phyloP scores from a whole-genome alignment of 805 yeast species.

The Tetrapisispora fleetii region DNA sequence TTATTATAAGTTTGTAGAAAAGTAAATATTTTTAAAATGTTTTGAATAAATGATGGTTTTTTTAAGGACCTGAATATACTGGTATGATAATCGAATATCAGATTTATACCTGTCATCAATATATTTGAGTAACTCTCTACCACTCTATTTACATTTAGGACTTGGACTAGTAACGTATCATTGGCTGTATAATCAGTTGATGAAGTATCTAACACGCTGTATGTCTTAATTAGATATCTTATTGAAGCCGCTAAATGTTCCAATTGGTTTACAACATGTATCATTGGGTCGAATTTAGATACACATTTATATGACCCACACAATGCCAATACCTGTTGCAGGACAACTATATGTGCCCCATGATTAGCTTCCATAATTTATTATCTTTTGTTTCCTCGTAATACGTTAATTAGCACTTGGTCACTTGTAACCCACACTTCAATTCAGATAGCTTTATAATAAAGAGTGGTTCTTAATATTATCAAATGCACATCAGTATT shows the following conservation, averaged over 20 bases:
- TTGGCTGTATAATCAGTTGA: not conserved
- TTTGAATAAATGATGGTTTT: not conserved
- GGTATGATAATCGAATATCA: not conserved
- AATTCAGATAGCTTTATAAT: too few relatives aligned
- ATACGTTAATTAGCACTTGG: too few relatives aligned
- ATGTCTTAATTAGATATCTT: not conserved
- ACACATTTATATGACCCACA: conserved; percentile 5
- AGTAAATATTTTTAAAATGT: not conserved
- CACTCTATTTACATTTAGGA: not conserved
- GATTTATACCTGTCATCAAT: not conserved
- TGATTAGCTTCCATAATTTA: not conserved
- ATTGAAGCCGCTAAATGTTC: not conserved
- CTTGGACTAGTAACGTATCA: not conserved
- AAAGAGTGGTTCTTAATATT: too few relatives aligned
- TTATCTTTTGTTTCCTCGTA: too few relatives aligned
- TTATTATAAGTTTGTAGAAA: not conserved
- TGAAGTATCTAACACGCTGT: not conserved
- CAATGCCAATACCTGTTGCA: conserved; percentile 4
- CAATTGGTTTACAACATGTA: not conserved
- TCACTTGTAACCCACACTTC: too few relatives aligned
- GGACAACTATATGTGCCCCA: not conserved
- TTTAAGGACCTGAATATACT: not conserved
- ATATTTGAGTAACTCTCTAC: not conserved
- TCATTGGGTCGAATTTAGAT: conserved; percentile 8
- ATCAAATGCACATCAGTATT: too few relatives aligned